Evolutionary conservation across 2,329 filamentous ascomycete genomes (phyloP).

Genomic region (Clarireedia homoeocarpa): DNA sequence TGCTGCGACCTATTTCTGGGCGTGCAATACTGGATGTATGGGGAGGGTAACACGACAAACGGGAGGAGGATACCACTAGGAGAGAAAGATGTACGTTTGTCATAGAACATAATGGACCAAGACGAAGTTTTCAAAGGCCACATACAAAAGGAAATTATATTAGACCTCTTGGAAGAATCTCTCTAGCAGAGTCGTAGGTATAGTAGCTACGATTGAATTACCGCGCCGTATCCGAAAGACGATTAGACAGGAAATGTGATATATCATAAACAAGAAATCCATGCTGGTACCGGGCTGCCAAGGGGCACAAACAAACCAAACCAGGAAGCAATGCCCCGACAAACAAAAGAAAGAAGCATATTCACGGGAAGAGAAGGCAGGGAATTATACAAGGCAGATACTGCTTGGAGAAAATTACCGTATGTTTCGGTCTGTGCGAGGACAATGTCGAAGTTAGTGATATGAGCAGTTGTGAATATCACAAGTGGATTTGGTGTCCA

Average conservation of each 20-base stretch:
- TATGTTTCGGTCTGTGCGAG: not conserved
- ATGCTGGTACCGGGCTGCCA: not conserved
- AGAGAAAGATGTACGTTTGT: conserved; percentile 27
- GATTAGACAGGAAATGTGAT: not conserved
- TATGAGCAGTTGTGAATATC: not conserved
- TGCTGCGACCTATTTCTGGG: conserved; percentile 68
- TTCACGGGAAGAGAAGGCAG: not conserved
- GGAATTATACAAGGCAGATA: not conserved
- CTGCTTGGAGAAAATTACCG: not conserved
- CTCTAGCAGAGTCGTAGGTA: too few species aligned
- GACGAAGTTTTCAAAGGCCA: not conserved
- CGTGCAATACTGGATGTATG: conserved; percentile 66
- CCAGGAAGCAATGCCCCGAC: not conserved
- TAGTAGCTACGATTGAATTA: too few species aligned
- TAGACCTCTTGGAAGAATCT: too few species aligned
- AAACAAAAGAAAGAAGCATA: not conserved
- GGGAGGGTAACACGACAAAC: conserved; percentile 36
- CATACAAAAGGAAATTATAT: too few species aligned
- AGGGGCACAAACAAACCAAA: not conserved
- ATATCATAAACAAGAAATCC: not conserved
- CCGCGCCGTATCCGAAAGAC: not conserved
- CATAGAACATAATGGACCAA: conserved; percentile 4
- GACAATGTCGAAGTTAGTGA: not conserved
- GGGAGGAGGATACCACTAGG: conserved; percentile 16
- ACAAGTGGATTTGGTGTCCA: not conserved